Evolutionary conservation across 2,329 filamentous ascomycete genomes (phyloP).

Genomic region (Mariannaea elegans): DNA sequence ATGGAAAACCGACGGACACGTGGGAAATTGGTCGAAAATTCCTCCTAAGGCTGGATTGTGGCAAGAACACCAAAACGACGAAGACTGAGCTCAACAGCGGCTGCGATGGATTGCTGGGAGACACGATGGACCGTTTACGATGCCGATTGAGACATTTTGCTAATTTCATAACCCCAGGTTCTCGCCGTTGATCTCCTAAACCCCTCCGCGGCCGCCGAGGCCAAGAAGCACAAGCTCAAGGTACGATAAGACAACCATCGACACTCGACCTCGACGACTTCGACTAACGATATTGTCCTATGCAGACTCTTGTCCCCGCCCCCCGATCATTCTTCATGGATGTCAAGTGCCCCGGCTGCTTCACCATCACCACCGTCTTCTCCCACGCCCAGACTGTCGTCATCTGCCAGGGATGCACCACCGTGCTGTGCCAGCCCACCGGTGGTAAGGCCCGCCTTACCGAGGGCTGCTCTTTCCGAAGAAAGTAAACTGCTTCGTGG

Average conservation of each 20-base stretch:
- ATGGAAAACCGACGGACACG: constrained; percentile 29
- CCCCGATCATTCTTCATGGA: constrained; percentile 99
- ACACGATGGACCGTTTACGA: constrained; percentile 22
- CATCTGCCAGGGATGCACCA: constrained; percentile 99
- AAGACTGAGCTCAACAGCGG: constrained; percentile 23
- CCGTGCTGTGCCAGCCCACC: constrained; percentile 98
- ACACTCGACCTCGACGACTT: constrained; percentile 25
- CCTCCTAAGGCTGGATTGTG: constrained; percentile 21
- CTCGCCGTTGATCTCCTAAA: constrained; percentile 99
- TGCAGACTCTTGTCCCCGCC: constrained; percentile 88
- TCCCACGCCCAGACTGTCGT: constrained; percentile 99
- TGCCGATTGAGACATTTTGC: constrained; percentile 46
- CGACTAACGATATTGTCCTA: constrained; percentile 33
- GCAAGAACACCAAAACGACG: constrained; percentile 31
- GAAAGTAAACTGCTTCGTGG: constrained; percentile 82
- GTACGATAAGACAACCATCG: constrained; percentile 60
- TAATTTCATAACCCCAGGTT: constrained; percentile 75
- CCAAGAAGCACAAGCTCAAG: constrained; percentile 99
- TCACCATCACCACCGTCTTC: constrained; percentile 99
- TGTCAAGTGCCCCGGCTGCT: constrained; percentile 99
- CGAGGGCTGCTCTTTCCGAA: constrained; percentile 99
- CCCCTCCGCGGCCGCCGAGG: constrained; percentile 96
- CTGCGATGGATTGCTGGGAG: constrained; percentile 23
- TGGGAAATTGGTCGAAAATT: constrained; percentile 32
- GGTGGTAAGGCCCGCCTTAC: constrained; percentile 99